These are phyloP conservation scores for Candida boleticola DNA, from an alignment of 805 yeast species.

Conservation along the genomic window DNA sequence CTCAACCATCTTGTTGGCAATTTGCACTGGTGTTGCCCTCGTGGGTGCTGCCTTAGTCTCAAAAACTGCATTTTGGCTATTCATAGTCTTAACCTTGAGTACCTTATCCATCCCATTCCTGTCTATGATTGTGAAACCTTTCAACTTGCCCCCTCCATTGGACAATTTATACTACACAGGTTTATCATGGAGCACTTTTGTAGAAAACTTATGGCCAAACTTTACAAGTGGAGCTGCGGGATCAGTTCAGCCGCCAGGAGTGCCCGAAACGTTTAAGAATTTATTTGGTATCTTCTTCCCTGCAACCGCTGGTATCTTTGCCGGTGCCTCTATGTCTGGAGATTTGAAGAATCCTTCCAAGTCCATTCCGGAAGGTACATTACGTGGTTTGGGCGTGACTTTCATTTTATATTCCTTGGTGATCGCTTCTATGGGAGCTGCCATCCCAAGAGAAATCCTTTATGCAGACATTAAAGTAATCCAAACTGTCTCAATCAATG, in stretches of 20 bases:
- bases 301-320: conserved; percentile 97
- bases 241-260: conserved; percentile 51
- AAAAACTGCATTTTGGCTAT: conserved; percentile 73
- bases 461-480: conserved; percentile 80
- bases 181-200: conserved; percentile 62
- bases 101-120: conserved; percentile 84
- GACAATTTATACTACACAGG: conserved; percentile 62
- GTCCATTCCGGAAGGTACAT: conserved; percentile 91
- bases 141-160: conserved; percentile 43
- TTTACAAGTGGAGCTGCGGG: conserved; percentile 95
- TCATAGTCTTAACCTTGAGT: conserved; percentile 62
- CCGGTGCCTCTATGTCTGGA: conserved; percentile 99
- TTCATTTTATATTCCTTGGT: conserved; percentile 77
- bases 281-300: conserved; percentile 96
- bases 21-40: conserved; percentile 74
- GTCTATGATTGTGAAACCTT: conserved; percentile 59
- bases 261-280: conserved; percentile 72
- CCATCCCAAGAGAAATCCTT: conserved; percentile 78
- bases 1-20: conserved; percentile 63
- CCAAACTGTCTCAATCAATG: conserved; percentile 73
- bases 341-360: conserved; percentile 82
- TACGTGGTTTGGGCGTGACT: conserved; percentile 77
- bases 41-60: conserved; percentile 83
- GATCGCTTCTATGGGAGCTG: conserved; percentile 72
- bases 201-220: conserved; percentile 68